A percentile compares a stretch with the other conserved stretches of the same genome.
These are phyloP conservation scores for Pleomassaria siparia DNA, from an alignment of 2,329 filamentous ascomycete genomes.

Conservation along the genomic window DNA sequence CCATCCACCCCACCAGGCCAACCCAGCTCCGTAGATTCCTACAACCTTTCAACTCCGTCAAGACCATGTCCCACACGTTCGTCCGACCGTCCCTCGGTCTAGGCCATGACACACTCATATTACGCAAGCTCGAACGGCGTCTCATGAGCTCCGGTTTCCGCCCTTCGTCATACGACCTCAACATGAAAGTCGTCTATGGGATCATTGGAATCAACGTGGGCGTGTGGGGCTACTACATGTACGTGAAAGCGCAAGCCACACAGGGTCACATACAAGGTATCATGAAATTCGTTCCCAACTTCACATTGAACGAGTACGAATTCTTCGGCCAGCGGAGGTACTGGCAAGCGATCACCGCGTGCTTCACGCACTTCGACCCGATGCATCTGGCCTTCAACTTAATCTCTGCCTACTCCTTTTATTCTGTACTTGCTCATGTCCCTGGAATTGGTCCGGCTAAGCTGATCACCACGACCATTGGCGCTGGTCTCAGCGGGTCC, in stretches of 20 bases:
- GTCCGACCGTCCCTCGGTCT: slow-evolving; percentile 17
- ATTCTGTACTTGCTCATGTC: slow-evolving; percentile 29
- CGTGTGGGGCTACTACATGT: slow-evolving; percentile 43
- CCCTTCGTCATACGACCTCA: background rate
- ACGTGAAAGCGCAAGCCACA: slow-evolving; percentile 27
- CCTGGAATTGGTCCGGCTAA: slow-evolving; percentile 31
- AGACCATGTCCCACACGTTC: slow-evolving; percentile 19
- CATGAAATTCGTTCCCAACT: slow-evolving; percentile 29
- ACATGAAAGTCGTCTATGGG: slow-evolving; percentile 32
- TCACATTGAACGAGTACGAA: slow-evolving; percentile 33
- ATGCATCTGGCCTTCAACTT: slow-evolving; percentile 47
- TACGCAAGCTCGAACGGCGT: slow-evolving; percentile 1
- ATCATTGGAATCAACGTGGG: slow-evolving; percentile 46
- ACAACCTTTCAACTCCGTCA: slow-evolving; percentile 2
- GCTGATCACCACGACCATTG: slow-evolving; percentile 31
- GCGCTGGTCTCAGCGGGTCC: slow-evolving; percentile 31
- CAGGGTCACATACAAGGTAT: slow-evolving; percentile 18
- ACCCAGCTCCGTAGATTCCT: background rate
- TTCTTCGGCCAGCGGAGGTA: slow-evolving; percentile 31
- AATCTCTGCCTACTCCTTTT: slow-evolving; percentile 43
- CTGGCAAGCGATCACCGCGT: slow-evolving; percentile 43
- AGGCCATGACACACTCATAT: slow-evolving; percentile 4
- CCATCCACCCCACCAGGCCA: background rate
- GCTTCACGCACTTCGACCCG: slow-evolving; percentile 42
- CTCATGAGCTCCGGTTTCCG: background rate